Evolutionary conservation across 345 rosid genomes (phyloP).

Genomic region (Eucalyptus erythrocorys): DNA sequence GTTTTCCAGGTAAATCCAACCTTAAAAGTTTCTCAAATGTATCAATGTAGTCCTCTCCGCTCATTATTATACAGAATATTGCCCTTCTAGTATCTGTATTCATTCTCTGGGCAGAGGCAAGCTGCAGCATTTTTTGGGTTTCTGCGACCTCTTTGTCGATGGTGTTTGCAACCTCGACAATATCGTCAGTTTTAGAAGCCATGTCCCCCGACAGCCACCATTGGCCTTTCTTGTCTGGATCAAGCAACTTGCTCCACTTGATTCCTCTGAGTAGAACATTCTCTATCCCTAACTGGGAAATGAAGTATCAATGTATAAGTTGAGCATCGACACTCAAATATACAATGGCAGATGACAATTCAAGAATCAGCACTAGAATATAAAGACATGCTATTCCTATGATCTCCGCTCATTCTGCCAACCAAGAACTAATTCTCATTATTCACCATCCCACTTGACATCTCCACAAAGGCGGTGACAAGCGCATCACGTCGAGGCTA

Average conservation of each 20-base stretch:
- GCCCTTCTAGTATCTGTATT: conserved; percentile 88
- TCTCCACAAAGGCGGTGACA: not conserved
- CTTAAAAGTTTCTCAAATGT: conserved; percentile 85
- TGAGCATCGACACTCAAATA: not conserved
- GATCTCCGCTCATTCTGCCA: not conserved
- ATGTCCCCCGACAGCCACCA: conserved; percentile 85
- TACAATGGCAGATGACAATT: not conserved
- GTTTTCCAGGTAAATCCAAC: conserved; percentile 75
- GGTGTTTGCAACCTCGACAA: conserved; percentile 62
- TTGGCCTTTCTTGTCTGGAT: conserved; percentile 81
- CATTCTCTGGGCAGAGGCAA: conserved; percentile 92
- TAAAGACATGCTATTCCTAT: not conserved
- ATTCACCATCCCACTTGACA: not conserved
- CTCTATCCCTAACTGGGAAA: conserved; percentile 55
- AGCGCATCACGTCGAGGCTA: not conserved
- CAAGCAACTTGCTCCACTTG: conserved; percentile 86
- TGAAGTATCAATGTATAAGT: not conserved
- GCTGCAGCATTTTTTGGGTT: conserved; percentile 85
- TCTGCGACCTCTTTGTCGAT: conserved; percentile 78
- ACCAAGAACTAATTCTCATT: not conserved
- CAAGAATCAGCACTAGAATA: not conserved
- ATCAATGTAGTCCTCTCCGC: conserved; percentile 84
- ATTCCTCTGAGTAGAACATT: conserved; percentile 62
- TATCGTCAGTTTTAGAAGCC: conserved; percentile 18
- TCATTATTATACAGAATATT: conserved; percentile 89